Evolutionary conservation across 345 rosid genomes (phyloP), one percentile per base, ranked within the genome.

Genomic region (Rhizophora mangle): DNA sequence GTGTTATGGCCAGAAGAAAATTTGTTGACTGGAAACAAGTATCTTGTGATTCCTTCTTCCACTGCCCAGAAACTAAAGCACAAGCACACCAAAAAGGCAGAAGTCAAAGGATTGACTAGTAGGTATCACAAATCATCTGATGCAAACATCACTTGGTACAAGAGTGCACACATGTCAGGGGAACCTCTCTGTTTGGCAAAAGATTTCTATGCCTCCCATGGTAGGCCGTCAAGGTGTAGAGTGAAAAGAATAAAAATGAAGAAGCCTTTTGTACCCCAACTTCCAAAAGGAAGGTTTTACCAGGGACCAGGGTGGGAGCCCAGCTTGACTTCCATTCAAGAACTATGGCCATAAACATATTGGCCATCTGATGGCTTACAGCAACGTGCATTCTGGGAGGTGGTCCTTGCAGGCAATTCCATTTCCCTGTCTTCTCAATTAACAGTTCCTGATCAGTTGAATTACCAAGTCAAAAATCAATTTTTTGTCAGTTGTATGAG

Each of bases 191-290:
- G 67, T 47, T 79, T 75, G 1, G 91, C 86, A 7, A 82, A 80
- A 67, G 89, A 83, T 18, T 86, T 81, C 68, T 82, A 79, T 73
- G 62, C 59, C 57, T 70, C 82, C 30, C 73, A 68, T 51, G 85
- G 72, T 22, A 75, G 65, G 62, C 32, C 19, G 58, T 2, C 79
- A 5, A 67, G 60, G 60, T 15, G 46, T 19, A n/a, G 63, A 6
- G 61, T 30, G 36, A 76, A 65, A 58, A 65, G 62, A 27, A 51
- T 31, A 24, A 80, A 57, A 64, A 52, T 55, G 37, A 86, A 76
- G 85, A 82, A 83, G 76, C 77, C 85, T 67, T 84, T 86, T 46
- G 80, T 81, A 53, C 88, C 90, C 11, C 90, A 86, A 6, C 81
- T 86, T 6, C 86, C 80, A 0, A 80, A 62, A 63, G 58, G 62